Percentiles rank a stretch among this genome's conserved stretches.
Conservation (phyloP, 495 filamentous ascomycete genomes). For the Collariella sp. region DNA sequence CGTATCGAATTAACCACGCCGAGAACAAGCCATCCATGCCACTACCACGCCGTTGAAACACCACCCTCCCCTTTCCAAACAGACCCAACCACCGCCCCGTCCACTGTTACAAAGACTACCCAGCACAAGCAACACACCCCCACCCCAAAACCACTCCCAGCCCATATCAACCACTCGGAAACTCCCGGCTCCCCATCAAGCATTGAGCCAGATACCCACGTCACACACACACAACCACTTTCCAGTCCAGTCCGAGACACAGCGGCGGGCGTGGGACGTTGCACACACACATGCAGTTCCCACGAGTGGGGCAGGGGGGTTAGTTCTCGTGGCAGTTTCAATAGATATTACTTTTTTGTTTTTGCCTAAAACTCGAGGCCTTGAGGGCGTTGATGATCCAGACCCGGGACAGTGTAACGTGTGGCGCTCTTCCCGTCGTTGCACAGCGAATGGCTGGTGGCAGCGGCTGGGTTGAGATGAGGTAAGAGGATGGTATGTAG, state of each 20-base stretch:
- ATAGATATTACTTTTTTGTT: no score
- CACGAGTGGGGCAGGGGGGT: background rate
- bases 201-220: constrained; percentile 1
- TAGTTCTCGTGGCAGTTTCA: background rate
- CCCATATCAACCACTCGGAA: constrained; percentile 2
- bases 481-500: no score
- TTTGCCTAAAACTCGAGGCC: no score
- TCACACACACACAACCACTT: background rate
- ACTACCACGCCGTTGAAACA: background rate
- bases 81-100: background rate
- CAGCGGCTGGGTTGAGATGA: background rate
- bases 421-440: background rate
- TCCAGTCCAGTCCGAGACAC: background rate
- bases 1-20: no score
- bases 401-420: no score
- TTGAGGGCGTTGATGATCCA: no score
- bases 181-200: background rate
- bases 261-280: no score
- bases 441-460: background rate
- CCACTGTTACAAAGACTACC: background rate
- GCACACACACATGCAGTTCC: background rate
- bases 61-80: background rate
- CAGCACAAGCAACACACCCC: background rate
- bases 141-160: background rate
- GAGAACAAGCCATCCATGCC: no score